phyloP scores from a whole-genome alignment of 2,329 filamentous ascomycete genomes.

The Stagonosporopsis rhizophila region DNA sequence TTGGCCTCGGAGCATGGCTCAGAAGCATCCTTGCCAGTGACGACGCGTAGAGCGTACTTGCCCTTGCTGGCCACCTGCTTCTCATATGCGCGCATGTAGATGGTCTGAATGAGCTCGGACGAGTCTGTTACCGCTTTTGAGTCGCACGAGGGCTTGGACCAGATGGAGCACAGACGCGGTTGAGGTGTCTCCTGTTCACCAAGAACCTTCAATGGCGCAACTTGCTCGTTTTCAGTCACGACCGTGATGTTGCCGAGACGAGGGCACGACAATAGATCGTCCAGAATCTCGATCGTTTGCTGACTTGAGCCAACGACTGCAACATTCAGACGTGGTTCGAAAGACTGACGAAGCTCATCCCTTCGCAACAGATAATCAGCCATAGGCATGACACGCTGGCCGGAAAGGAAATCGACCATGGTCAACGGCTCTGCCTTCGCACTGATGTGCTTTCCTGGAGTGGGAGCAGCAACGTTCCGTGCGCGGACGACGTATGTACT shows the following conservation, averaged over 20 bases:
- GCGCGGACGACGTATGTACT: conserved; percentile 34
- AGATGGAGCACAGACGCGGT: conserved; percentile 46
- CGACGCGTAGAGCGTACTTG: conserved; percentile 36
- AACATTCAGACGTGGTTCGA: conserved; percentile 40
- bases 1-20: conserved; percentile 34
- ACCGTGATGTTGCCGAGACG: conserved; percentile 46
- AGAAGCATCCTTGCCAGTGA: conserved; percentile 35
- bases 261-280: conserved; percentile 44
- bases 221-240: conserved; percentile 42
- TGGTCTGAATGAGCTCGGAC: conserved; percentile 42
- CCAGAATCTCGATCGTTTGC: conserved; percentile 40
- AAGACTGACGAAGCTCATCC: conserved; percentile 38
- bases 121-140: conserved; percentile 31
- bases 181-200: conserved; percentile 35
- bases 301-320: conserved; percentile 41
- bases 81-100: conserved; percentile 47
- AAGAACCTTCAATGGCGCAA: conserved; percentile 39
- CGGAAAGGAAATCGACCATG: conserved; percentile 39
- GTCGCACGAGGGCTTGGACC: conserved; percentile 39
- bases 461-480: conserved; percentile 39
- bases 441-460: conserved; percentile 24
- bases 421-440: conserved; percentile 30
- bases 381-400: conserved; percentile 44
- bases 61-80: conserved; percentile 46
- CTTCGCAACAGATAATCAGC: conserved; percentile 42